Evolutionary conservation across 108 stramenopile genomes (phyloP).

Genomic region (Skeletonema costatum): DNA sequence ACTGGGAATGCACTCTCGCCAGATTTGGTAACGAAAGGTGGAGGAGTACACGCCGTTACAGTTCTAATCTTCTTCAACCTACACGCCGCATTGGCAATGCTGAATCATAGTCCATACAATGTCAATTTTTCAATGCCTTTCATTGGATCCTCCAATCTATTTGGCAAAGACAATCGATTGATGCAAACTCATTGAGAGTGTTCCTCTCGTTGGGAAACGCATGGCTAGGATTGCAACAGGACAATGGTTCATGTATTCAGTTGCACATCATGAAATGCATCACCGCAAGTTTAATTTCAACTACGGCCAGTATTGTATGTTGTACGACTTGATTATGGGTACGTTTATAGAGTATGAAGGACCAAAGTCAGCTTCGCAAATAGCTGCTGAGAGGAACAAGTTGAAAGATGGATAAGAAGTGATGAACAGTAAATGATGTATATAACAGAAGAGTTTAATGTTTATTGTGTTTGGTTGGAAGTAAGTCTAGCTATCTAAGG

Average conservation of each 20-base stretch:
- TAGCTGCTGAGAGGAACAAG: slow-evolving; percentile 30
- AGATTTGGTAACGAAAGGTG: slow-evolving; percentile 8
- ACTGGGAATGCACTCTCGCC: slow-evolving; percentile 4
- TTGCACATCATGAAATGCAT: slow-evolving; percentile 92
- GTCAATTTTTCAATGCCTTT: slow-evolving; percentile 56
- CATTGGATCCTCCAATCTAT: slow-evolving; percentile 18
- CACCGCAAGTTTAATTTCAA: slow-evolving; percentile 93
- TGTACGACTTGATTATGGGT: slow-evolving; percentile 81
- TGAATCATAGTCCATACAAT: slow-evolving; percentile 77
- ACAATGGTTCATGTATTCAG: slow-evolving; percentile 63
- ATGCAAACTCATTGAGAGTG: slow-evolving; percentile 19
- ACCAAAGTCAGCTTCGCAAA: slow-evolving; percentile 36
- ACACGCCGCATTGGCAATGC: slow-evolving; percentile 76
- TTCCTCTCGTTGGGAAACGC: slow-evolving; percentile 64
- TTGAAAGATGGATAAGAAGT: slow-evolving; percentile 1
- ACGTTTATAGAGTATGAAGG: slow-evolving; percentile 82
- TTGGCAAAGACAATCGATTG: slow-evolving; percentile 16
- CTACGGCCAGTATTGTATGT: slow-evolving; percentile 92
- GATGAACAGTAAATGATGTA: not conserved
- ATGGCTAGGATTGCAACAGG: slow-evolving; percentile 49
- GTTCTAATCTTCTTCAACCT: slow-evolving; percentile 70
- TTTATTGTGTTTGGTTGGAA: not conserved
- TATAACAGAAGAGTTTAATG: not conserved
- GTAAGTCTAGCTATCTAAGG: not conserved
- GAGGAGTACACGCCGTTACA: slow-evolving; percentile 66